These are phyloP conservation scores for Sclerotinia trifoliorum DNA, from an alignment of 2,329 filamentous ascomycete species.

Conservation along the genomic window DNA sequence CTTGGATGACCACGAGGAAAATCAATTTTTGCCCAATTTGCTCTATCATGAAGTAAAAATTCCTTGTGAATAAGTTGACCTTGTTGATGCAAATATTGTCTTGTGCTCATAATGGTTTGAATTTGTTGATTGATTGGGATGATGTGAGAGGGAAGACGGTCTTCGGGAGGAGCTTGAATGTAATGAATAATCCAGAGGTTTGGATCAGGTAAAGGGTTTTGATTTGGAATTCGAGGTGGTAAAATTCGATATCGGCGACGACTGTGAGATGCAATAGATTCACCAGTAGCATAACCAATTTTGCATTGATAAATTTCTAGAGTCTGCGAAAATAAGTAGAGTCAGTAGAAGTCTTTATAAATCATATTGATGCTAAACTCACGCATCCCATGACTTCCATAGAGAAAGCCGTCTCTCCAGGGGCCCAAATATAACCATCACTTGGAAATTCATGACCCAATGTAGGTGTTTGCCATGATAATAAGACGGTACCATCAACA, in stretches of 20 bases:
- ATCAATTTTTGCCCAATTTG: constrained; percentile 84
- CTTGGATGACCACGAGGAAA: constrained; percentile 56
- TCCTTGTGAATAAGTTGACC: constrained; percentile 86
- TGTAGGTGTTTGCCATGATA: constrained; percentile 85
- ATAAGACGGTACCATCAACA: constrained; percentile 74
- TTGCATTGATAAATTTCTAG: constrained; percentile 88
- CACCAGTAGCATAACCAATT: constrained; percentile 74
- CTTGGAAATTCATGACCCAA: constrained; percentile 75
- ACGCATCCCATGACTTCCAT: constrained; percentile 70
- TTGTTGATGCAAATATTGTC: constrained; percentile 65
- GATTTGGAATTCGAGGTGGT: constrained; percentile 66
- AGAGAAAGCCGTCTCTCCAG: constrained; percentile 73
- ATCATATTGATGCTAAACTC: constrained; percentile 38
- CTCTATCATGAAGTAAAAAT: constrained; percentile 87
- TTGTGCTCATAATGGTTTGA: constrained; percentile 59
- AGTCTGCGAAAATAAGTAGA: constrained; percentile 51
- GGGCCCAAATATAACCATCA: constrained; percentile 90
- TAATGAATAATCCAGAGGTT: constrained; percentile 93
- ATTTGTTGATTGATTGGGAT: constrained; percentile 63
- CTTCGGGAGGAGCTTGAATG: constrained; percentile 69
- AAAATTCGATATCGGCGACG: constrained; percentile 84
- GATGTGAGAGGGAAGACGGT: constrained; percentile 67
- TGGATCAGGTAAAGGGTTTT: constrained; percentile 71
- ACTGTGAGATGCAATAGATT: constrained; percentile 72
- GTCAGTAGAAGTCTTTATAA: constrained; percentile 23